phyloP scores from a whole-genome alignment of 176 grass and related monocot genomes.

The Dendrocalamus sinicus region DNA sequence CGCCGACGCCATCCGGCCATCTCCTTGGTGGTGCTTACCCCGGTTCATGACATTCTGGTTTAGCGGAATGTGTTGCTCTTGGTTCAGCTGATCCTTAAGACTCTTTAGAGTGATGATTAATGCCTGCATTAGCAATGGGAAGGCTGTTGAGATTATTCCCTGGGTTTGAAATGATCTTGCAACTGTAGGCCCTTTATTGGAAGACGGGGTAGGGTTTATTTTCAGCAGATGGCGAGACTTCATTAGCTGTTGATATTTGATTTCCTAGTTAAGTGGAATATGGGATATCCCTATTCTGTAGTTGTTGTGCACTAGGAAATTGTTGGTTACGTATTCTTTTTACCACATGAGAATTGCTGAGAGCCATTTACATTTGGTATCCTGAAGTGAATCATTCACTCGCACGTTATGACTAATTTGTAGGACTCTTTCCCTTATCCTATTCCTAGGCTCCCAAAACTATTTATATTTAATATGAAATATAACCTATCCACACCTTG shows the following conservation, averaged over 20 bases:
- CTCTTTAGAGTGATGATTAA: neutral
- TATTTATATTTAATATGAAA: neutral
- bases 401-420: neutral
- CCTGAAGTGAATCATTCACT: neutral
- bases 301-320: neutral
- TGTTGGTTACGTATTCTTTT: neutral
- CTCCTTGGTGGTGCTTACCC: no score
- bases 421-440: neutral
- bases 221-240: neutral
- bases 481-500: neutral
- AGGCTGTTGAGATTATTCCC: neutral
- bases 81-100: constrained; percentile 18
- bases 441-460: neutral
- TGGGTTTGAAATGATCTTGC: constrained; percentile 1
- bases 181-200: neutral
- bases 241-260: constrained; percentile 3
- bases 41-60: no score
- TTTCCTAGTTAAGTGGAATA: neutral
- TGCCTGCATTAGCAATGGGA: neutral
- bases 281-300: neutral
- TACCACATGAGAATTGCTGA: neutral
- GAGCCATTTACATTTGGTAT: neutral
- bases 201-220: neutral
- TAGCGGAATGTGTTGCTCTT: neutral
- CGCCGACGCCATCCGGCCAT: no score